phyloP scores from a whole-genome alignment of 768 basidiomycete species.

The Leucocoprinus leucothites region DNA sequence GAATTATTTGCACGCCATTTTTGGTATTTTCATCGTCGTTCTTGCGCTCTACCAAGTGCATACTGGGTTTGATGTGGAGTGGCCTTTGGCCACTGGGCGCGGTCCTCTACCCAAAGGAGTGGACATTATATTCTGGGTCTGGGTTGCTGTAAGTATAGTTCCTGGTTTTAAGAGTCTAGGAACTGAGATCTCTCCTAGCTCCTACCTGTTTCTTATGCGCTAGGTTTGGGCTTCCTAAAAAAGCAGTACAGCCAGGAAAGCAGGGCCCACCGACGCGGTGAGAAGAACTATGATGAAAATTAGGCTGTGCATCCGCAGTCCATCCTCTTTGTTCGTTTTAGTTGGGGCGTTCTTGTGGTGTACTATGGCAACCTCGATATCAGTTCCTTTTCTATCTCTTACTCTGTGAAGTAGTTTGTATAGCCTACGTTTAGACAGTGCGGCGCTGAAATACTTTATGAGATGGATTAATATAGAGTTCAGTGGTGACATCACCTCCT shows the following conservation, averaged over 20 bases:
- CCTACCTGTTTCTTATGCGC: constrained; percentile 40
- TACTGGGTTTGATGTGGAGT: constrained; percentile 45
- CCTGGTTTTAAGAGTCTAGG: not conserved
- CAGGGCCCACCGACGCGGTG: constrained; percentile 15
- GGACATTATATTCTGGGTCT: constrained; percentile 42
- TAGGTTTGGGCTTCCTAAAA: constrained; percentile 40
- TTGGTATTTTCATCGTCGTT: constrained; percentile 49
- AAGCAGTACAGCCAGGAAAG: constrained; percentile 48
- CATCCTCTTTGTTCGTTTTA: not conserved
- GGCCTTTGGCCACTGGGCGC: constrained; percentile 43
- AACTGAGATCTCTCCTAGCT: constrained; percentile 25
- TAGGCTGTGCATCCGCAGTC: not conserved
- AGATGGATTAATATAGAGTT: no score
- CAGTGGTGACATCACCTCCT: no score
- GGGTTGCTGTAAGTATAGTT: constrained; percentile 41
- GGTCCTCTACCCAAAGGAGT: constrained; percentile 31
- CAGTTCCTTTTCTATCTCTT: no score
- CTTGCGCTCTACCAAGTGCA: constrained; percentile 49
- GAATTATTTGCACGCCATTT: constrained; percentile 55
- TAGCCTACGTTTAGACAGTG: no score
- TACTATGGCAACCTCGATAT: no score
- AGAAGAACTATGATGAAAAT: constrained; percentile 3
- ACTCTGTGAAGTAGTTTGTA: no score
- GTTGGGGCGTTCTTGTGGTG: no score
- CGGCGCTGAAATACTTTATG: no score